A percentile compares a stretch with the other conserved stretches of the same genome.
Evolutionary conservation across 129 eudicot genomes (phyloP).

Genomic region (Helianthus tuberosus): DNA sequence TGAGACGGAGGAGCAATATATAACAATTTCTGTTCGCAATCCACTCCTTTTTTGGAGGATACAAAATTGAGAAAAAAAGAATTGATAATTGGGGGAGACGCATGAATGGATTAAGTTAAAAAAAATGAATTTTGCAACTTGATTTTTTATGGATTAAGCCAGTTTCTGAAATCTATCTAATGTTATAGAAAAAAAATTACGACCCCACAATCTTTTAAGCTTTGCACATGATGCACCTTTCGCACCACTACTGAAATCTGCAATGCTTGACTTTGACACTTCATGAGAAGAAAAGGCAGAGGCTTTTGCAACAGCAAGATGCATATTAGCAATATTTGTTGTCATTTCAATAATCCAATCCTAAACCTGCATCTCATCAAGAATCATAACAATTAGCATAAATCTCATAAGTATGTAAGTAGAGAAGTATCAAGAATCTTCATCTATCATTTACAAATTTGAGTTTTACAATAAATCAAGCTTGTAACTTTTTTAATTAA

Average conservation of each 20-base stretch:
- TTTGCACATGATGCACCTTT: slow-evolving; percentile 46
- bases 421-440: not conserved
- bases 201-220: no score
- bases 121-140: no score
- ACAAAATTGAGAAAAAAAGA: no score
- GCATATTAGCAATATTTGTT: slow-evolving; percentile 54
- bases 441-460: not conserved
- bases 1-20: no score
- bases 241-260: slow-evolving; percentile 35
- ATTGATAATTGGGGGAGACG: no score
- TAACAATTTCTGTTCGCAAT: no score
- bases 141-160: no score
- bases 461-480: slow-evolving; percentile 47
- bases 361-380: slow-evolving; percentile 17
- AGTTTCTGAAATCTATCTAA: no score
- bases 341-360: slow-evolving; percentile 28
- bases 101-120: no score
- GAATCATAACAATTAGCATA: not conserved
- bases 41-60: no score
- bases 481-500: slow-evolving; percentile 26
- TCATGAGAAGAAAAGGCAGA: slow-evolving; percentile 42
- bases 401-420: not conserved
- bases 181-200: no score
- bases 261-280: slow-evolving; percentile 50
- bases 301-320: slow-evolving; percentile 48